A percentile compares a stretch with the other conserved stretches of the same genome.
Conservation (phyloP, 1,284 basidiomycete genomes). For the Cryptococcus hybrid region DNA sequence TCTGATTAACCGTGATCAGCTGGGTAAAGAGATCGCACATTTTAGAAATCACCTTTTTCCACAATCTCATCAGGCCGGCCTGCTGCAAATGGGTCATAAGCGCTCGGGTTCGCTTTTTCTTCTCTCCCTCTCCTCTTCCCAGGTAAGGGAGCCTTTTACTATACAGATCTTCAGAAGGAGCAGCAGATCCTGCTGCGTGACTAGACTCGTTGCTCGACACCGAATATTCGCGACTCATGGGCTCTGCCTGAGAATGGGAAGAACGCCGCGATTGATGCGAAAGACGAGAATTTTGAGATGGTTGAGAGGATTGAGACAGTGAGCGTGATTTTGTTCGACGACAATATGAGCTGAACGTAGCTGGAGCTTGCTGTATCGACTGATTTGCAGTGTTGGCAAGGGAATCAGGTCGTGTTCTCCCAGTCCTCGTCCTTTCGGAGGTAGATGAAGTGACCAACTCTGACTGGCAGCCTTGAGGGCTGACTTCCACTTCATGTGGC, state of each 20-base stretch:
- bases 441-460: too few species aligned
- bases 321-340: too few species aligned
- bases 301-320: too few species aligned
- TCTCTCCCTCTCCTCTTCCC: not conserved
- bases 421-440: too few species aligned
- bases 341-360: too few species aligned
- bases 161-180: not conserved
- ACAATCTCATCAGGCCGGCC: slow-evolving; percentile 9
- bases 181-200: slow-evolving; percentile 1
- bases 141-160: not conserved
- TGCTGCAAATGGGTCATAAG: slow-evolving; percentile 19
- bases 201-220: slow-evolving; percentile 2
- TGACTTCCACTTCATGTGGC: too few species aligned
- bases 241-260: not conserved
- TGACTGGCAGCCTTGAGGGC: too few species aligned
- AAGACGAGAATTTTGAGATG: too few species aligned
- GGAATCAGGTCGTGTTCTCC: too few species aligned
- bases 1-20: slow-evolving; percentile 18
- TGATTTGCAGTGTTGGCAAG: too few species aligned
- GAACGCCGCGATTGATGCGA: slow-evolving; percentile 1
- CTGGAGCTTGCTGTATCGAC: too few species aligned
- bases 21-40: too few species aligned
- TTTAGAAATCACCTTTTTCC: slow-evolving; percentile 20
- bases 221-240: not conserved
- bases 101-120: slow-evolving; percentile 15